Evolutionary conservation across 2,329 filamentous ascomycete genomes (phyloP), one percentile per base, ranked within the genome.

Genomic region (Lasiodiplodia gonubiensis): DNA sequence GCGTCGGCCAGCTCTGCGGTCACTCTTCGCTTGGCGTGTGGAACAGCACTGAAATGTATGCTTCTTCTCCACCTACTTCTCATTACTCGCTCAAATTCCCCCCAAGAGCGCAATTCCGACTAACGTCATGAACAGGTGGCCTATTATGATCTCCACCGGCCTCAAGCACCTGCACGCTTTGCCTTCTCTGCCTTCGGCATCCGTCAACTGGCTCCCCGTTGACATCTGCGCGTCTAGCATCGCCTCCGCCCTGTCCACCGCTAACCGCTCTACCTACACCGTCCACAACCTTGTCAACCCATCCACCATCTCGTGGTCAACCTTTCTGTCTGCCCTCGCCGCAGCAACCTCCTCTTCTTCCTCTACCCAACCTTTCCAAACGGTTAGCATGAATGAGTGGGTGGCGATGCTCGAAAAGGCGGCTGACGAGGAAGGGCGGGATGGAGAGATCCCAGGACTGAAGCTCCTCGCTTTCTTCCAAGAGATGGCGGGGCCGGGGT

Each of bases 381-480:
- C 60, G 2, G 33, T 69, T 30, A 57, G 25, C 48, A 69, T 69
- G 68, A 12, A 8, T 1, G 68, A 61, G 5, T 69, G 68, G 68
- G 66, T 69, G 4, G 8, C 14, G 14, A 33, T 55, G 14, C 53
- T 69, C n/a, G 61, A 64, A 23, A 63, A 51, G 10, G 23, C 23
- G 4, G 61, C 53, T 4, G 39, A 18, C 4, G 53, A 66, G 10
- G 39, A 37, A 10, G 39, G 59, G 30, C 35, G 21, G 12, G 4
- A 46, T 12, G 39, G 39, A 18, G 18, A 42, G 35, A 54, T 68
- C 14, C 68, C 68, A 5, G 68, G 68, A 10, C 48, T 64, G 14
- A 68, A 68, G 68, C 54, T 69, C 4, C 61, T 69, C 3, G 61
- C 66, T 10, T 69, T 69, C 51, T 69, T 69, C 51, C 66, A 69